phyloP scores from a whole-genome alignment of 441 rosid genomes.

The Adansonia grandidieri region DNA sequence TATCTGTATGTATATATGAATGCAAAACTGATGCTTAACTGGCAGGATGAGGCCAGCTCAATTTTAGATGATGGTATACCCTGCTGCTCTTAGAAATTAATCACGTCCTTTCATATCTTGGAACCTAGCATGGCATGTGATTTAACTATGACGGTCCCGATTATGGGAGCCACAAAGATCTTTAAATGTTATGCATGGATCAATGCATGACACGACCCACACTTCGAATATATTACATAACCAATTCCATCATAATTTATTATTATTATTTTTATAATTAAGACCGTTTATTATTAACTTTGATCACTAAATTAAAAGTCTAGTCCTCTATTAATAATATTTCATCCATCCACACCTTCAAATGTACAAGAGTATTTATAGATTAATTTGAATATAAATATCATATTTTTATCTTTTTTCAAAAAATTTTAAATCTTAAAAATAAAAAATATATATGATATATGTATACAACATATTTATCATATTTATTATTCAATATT shows the following conservation, averaged over 20 bases:
- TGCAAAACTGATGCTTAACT: background rate
- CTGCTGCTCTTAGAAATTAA: background rate
- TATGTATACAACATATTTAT: background rate
- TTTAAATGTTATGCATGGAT: constrained; percentile 7
- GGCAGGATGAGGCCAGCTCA: constrained; percentile 16
- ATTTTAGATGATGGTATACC: background rate
- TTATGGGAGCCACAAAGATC: constrained; percentile 1
- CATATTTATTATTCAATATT: background rate
- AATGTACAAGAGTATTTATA: background rate
- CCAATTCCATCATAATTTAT: background rate
- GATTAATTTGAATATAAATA: too few species aligned
- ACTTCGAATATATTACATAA: background rate
- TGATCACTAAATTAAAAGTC: too few species aligned
- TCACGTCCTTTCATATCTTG: background rate
- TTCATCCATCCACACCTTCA: background rate
- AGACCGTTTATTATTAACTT: background rate
- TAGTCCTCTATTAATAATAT: background rate
- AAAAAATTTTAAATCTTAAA: too few species aligned
- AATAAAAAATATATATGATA: too few species aligned
- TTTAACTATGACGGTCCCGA: background rate
- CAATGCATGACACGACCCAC: background rate
- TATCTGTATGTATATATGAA: background rate
- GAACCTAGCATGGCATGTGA: background rate
- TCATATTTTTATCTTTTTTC: too few species aligned
- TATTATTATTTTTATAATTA: background rate